Conservation (phyloP, 2,329 filamentous ascomycete species). For the Trichothecium sympodiale region DNA sequence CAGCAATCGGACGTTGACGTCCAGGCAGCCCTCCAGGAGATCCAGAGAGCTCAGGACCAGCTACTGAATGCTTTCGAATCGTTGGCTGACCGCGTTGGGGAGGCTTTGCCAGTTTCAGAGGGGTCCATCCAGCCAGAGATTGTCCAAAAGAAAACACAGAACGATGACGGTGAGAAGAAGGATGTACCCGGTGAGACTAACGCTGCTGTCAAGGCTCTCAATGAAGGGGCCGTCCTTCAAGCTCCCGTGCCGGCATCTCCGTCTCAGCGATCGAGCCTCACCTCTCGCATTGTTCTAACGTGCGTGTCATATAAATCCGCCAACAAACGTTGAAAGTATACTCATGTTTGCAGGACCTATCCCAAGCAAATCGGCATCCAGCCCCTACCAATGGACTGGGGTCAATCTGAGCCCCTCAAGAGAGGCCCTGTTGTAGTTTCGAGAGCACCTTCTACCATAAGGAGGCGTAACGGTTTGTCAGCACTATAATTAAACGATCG, state of each 20-base stretch:
- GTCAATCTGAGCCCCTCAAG: constrained; percentile 59
- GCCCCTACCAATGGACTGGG: constrained; percentile 83
- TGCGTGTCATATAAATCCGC: constrained; percentile 10
- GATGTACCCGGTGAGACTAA: neutral
- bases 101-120: neutral
- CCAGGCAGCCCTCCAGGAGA: constrained; percentile 23
- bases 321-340: constrained; percentile 1
- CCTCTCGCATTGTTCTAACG: constrained; percentile 46
- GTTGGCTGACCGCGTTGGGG: constrained; percentile 19
- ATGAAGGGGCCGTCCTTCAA: constrained; percentile 8
- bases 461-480: constrained; percentile 64
- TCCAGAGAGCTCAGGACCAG: constrained; percentile 29
- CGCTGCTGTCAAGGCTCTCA: constrained; percentile 1
- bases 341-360: constrained; percentile 50
- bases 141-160: neutral
- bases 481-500: neutral
- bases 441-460: constrained; percentile 61
- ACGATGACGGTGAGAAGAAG: neutral
- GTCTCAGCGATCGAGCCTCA: constrained; percentile 32
- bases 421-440: constrained; percentile 87
- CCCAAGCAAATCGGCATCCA: constrained; percentile 91
- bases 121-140: neutral
- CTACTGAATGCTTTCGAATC: constrained; percentile 28
- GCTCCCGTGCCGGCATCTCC: constrained; percentile 15
- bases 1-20: constrained; percentile 7